phyloP scores from a whole-genome alignment of 805 yeast genomes.

The Lachancea sp. region DNA sequence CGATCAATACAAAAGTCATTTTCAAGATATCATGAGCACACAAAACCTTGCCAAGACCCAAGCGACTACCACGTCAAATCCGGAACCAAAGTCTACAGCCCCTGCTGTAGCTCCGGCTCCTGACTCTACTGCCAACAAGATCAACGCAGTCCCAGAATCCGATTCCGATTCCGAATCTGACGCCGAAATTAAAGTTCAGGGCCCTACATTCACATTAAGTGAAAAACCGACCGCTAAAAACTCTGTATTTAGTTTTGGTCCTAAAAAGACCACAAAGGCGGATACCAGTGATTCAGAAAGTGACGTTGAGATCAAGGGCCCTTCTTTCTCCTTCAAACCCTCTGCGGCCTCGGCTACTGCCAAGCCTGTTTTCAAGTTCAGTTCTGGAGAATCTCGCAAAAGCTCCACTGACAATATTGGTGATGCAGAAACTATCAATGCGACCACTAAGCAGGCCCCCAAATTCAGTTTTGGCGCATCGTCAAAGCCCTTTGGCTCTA shows the following conservation, averaged over 20 bases:
- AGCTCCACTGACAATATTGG: not conserved
- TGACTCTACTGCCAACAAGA: slow-evolving; percentile 11
- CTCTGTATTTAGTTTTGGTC: slow-evolving; percentile 44
- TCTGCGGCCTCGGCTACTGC: slow-evolving; percentile 24
- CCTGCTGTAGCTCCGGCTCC: slow-evolving; percentile 13
- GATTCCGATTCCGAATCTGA: slow-evolving; percentile 41
- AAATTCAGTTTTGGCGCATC: slow-evolving; percentile 23
- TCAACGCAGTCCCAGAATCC: not conserved
- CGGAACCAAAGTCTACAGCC: not conserved
- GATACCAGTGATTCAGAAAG: slow-evolving; percentile 31
- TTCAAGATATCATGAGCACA: slow-evolving; percentile 37
- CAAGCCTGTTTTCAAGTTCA: slow-evolving; percentile 34
- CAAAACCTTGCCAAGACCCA: too few relatives aligned
- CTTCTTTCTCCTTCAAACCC: slow-evolving; percentile 33
- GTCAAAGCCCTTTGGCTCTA: not conserved
- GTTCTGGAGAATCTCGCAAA: slow-evolving; percentile 1
- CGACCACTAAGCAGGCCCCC: slow-evolving; percentile 5
- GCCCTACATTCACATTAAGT: slow-evolving; percentile 55
- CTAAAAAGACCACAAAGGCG: slow-evolving; percentile 19
- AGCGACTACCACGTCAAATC: not conserved
- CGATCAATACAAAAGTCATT: slow-evolving; percentile 52
- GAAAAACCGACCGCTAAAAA: slow-evolving; percentile 43
- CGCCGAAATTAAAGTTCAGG: slow-evolving; percentile 61
- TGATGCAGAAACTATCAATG: not conserved
- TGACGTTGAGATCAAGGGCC: slow-evolving; percentile 34